phyloP scores from a whole-genome alignment of 1,139 yeast species.

The Geotrichum carabidarum region DNA sequence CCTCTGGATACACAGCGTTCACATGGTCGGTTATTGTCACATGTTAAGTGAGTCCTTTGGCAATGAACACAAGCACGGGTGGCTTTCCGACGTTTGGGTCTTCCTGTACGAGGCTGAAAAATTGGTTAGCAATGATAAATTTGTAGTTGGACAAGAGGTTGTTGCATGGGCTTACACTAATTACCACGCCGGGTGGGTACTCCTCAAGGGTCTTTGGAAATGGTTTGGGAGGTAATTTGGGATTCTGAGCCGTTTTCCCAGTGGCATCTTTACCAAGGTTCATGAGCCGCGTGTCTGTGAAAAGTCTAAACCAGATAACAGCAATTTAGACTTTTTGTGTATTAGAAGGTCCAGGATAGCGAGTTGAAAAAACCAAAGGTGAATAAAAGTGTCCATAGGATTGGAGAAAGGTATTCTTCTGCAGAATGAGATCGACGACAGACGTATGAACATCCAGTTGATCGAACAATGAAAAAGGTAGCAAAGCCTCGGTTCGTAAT shows the following conservation, averaged over 20 bases:
- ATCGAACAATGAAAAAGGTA: too few species aligned
- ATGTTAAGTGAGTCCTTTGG: conserved; percentile 82
- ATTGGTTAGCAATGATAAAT: not conserved
- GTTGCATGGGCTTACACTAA: conserved; percentile 22
- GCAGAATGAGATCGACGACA: too few species aligned
- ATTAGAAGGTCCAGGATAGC: too few species aligned
- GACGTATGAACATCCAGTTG: too few species aligned
- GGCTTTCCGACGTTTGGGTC: conserved; percentile 51
- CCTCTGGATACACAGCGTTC: conserved; percentile 69
- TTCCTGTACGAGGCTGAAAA: conserved; percentile 21
- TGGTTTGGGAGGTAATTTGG: conserved; percentile 4
- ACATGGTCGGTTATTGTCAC: conserved; percentile 79
- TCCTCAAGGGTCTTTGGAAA: conserved; percentile 18
- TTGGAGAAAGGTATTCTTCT: too few species aligned
- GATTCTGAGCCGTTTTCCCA: not conserved
- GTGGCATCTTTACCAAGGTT: conserved; percentile 1
- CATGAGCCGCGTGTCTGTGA: not conserved
- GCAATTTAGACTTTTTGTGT: too few species aligned
- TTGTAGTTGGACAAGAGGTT: not conserved
- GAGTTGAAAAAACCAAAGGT: too few species aligned
- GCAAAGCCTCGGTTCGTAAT: too few species aligned
- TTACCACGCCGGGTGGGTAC: conserved; percentile 23
- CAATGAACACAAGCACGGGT: conserved; percentile 89
- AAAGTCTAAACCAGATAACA: too few species aligned
- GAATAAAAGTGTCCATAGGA: too few species aligned